Base-by-base conservation (phyloP, 2,329 filamentous ascomycete genomes). In the Alternaria hordeiaustralica region DNA sequence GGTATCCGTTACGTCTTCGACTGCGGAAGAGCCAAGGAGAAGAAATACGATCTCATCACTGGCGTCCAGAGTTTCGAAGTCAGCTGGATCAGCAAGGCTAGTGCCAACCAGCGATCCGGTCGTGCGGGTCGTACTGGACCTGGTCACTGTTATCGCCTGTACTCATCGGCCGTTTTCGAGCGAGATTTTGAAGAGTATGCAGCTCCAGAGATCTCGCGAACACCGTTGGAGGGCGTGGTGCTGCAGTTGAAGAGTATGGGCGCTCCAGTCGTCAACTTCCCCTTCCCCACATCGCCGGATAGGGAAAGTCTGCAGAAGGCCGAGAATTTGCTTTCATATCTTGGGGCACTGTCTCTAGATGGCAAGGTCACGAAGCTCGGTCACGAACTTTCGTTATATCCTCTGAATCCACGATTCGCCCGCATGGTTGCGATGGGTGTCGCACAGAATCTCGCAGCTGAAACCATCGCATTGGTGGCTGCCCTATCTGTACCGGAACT, bases 41-140 rank as follows among this genome's bases (percentile, higher is more conserved):
- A 95, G 66, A 92, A 90, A 61, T 98, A 96, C 74, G 92, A 98
- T 76, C 86, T 88, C n/a, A 83, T 88, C 11, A 97, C 92, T 9
- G 95, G 95, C 4, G 95, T 99, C 1, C 96, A 99, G 78, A 97
- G 92, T 75, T 99, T 97, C 77, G 92, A 97, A 72, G 88, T 99
- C 57, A 91, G 92, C 44, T 99, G 95, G 93, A 96, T 98, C 77
- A 97, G 94, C 83, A 98, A 99, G 82, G 96, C 96, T 26, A 97
- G 93, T 78, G 95, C 96, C 8, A 92, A 90, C 69, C 96, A 99
- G 80, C 88, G 96, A 78, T 89, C 93, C 63, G 96, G 96, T 82
- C 93, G 96, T 86, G 96, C 96, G 61, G 96, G 96, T 67, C 90
- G 96, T 85, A 99, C 95, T 5, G 95, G 94, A 0, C 94, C 96